Evolutionary conservation across 768 basidiomycete species (phyloP).

Genomic region (Hericium rajendrae): DNA sequence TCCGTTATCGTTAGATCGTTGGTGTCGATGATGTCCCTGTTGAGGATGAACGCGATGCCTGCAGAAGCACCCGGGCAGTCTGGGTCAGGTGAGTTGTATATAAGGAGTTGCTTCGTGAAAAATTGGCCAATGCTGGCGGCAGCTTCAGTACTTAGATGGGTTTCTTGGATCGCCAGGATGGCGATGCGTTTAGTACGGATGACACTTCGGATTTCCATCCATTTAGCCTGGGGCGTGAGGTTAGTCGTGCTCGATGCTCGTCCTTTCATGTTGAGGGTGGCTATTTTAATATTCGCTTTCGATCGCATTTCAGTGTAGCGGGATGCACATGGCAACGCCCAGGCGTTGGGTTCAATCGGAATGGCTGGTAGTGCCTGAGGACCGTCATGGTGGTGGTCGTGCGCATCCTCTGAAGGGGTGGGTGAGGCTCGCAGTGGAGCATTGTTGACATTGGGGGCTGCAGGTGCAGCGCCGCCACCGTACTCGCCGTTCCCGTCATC

Average conservation of each 20-base stretch:
- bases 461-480: too few species aligned
- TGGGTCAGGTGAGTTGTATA: neutral
- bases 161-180: slow-evolving; percentile 2
- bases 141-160: neutral
- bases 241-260: neutral
- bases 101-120: neutral
- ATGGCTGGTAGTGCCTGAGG: too few species aligned
- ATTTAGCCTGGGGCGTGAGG: neutral
- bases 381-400: too few species aligned
- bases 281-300: neutral
- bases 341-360: too few species aligned
- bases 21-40: neutral
- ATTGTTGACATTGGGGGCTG: too few species aligned
- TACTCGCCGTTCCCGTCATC: too few species aligned
- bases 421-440: too few species aligned
- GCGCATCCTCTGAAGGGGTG: too few species aligned
- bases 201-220: neutral
- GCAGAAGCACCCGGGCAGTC: neutral
- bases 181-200: neutral
- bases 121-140: neutral
- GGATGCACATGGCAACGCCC: too few species aligned
- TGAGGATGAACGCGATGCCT: neutral
- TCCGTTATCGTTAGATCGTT: too few species aligned
- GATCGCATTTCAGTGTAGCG: neutral
- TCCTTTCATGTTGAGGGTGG: slow-evolving; percentile 1